Evolutionary conservation across 23 red algal species (phyloP), one percentile per base, ranked within the genome.

Genomic region (Gracilariopsis chorda): DNA sequence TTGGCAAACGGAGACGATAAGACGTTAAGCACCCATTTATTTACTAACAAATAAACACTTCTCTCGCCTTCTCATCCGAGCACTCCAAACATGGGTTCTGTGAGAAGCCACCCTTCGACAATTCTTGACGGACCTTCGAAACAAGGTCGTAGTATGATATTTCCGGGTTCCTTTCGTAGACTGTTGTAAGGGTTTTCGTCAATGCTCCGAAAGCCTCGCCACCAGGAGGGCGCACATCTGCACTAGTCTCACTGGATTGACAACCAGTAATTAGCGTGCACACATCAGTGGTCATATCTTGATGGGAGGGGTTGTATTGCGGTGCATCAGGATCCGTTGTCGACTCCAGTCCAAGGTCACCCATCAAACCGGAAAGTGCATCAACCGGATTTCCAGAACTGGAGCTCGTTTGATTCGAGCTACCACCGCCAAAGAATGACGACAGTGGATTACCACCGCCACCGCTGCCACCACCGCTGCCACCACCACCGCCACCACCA

Each of bases 231-330:
- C 93, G 86, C 78, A 95, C 93, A 78, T 95, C 93, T 0, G 93
- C 93, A 52, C 82, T 88, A 17, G 93, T 95, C 71, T 95, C 85
- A 77, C 79, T 55, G 23, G 85, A 56, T 44, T 91, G 93, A 28
- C 93, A 95, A n/a, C 93, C 93, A 4, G 93, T 95, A 71, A 95
- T 95, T 25, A 95, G 78, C 30, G 88, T 91, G 73, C 93, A 88
- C 40, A 87, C 84, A 34, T 94, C 92, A 20, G 73, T 51, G 55
- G 49, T 75, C 39, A 94, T 48, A 9, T 49, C 16, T 28, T 91
- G 36, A 39, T 91, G 75, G 8, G 41, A 35, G 8, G 88, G 88
- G 34, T 82, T 82, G 41, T 91, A 91, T 55, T 60, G 37, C 44
- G 88, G 88, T 49, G 88, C 88, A 8, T 56, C 72, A 9, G 51